These are phyloP conservation scores for Diplodia mutila DNA, from an alignment of 2,329 filamentous ascomycete species.

Conservation along the genomic window DNA sequence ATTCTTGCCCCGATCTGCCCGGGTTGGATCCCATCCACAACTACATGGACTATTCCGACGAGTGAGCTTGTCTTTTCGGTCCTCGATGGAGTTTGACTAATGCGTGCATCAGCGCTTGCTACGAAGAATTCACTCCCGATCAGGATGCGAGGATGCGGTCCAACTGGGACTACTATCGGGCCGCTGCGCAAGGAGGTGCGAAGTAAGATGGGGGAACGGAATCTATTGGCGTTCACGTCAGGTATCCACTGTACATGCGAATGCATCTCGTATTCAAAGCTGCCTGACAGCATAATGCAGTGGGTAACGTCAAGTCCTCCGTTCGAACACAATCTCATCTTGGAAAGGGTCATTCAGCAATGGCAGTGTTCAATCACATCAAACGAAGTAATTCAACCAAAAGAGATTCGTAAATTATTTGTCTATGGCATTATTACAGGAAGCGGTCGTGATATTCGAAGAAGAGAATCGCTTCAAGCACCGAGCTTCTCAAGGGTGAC, in stretches of 20 bases:
- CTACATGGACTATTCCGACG: slow-evolving; percentile 40
- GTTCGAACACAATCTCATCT: no score
- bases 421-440: no score
- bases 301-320: no score
- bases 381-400: no score
- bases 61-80: slow-evolving; percentile 4
- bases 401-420: no score
- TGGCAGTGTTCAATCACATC: no score
- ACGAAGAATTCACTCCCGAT: slow-evolving; percentile 30
- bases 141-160: slow-evolving; percentile 29
- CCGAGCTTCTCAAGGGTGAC: slow-evolving; percentile 6
- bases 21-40: slow-evolving; percentile 40
- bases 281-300: no score
- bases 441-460: no score
- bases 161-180: slow-evolving; percentile 30
- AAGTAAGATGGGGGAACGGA: background rate
- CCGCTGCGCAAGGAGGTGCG: background rate
- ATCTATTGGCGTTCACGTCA: no score
- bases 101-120: slow-evolving; percentile 28
- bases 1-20: slow-evolving; percentile 33
- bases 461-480: background rate
- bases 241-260: no score
- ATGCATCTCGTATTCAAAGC: no score
- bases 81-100: slow-evolving; percentile 8
- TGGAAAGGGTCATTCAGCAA: no score